Evolutionary conservation across 495 filamentous ascomycete species (phyloP).

Genomic region (Xylaria sp.): DNA sequence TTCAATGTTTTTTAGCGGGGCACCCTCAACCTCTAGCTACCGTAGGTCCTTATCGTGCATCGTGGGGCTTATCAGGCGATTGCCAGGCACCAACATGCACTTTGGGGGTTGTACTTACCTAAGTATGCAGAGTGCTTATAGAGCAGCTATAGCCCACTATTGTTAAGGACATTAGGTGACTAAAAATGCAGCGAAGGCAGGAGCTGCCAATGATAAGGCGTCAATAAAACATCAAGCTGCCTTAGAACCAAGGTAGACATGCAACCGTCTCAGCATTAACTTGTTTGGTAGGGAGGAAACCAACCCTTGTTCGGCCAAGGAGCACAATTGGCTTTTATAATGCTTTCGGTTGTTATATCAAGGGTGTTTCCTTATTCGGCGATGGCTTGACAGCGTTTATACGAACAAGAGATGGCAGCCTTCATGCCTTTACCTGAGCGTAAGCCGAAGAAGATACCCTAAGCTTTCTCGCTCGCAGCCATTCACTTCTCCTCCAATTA

Average conservation of each 20-base stretch:
- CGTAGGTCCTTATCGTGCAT: not conserved
- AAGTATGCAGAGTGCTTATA: no score
- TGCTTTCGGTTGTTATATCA: not conserved
- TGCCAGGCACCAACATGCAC: not conserved
- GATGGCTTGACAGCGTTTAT: not conserved
- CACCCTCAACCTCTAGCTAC: not conserved
- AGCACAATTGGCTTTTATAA: not conserved
- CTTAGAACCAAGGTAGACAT: not conserved
- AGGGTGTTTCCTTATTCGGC: not conserved
- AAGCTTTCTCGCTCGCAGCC: not conserved
- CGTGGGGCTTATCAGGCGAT: not conserved
- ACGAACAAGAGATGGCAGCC: not conserved
- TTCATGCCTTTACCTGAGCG: not conserved
- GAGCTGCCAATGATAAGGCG: no score
- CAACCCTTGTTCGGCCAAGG: not conserved
- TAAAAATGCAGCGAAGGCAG: slow-evolving; percentile 6
- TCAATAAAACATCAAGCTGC: no score
- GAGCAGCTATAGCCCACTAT: not conserved
- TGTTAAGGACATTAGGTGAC: not conserved
- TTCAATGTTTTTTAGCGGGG: slow-evolving; percentile 20
- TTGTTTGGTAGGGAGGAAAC: not conserved
- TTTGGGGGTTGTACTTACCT: not conserved
- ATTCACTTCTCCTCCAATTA: not conserved
- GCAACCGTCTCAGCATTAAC: not conserved
- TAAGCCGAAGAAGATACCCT: not conserved